These are phyloP conservation scores for Ceratobasidium sp. DNA, from an alignment of 1,284 basidiomycete genomes.

Conservation along the genomic window DNA sequence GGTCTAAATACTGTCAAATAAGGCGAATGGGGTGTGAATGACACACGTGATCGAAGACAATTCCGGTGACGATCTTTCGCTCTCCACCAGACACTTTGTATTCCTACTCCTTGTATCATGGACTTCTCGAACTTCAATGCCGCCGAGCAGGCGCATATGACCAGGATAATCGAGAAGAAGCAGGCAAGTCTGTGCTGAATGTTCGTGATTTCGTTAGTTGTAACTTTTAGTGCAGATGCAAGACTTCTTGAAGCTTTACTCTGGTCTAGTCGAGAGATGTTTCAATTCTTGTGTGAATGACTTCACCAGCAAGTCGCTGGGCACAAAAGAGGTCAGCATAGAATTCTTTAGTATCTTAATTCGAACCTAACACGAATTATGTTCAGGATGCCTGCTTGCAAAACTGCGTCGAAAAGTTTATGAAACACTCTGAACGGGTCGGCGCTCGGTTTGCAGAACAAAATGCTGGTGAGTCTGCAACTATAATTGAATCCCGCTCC, in stretches of 20 bases:
- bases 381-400: constrained; percentile 63
- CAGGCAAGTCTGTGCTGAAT: constrained; percentile 65
- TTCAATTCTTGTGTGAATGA: constrained; percentile 96
- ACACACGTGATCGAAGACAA: neutral
- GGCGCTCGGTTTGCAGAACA: constrained; percentile 91
- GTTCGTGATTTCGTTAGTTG: neutral
- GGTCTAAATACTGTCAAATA: no score
- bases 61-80: neutral
- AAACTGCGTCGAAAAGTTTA: constrained; percentile 88
- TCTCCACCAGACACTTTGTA: neutral
- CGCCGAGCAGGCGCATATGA: constrained; percentile 91
- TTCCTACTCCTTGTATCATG: constrained; percentile 59
- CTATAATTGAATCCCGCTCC: neutral
- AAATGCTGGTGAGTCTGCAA: constrained; percentile 75
- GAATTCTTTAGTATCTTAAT: neutral
- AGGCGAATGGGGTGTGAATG: neutral
- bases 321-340: constrained; percentile 84
- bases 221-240: constrained; percentile 78
- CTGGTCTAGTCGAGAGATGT: constrained; percentile 94
- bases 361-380: neutral
- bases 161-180: constrained; percentile 90
- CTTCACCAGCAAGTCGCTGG: constrained; percentile 94
- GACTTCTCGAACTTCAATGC: constrained; percentile 87
- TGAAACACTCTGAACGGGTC: constrained; percentile 96
- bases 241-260: constrained; percentile 96